A percentile compares a stretch with the other conserved stretches of the same genome.
phyloP scores from a whole-genome alignment of 2,329 filamentous ascomycete genomes.

The Aspergillus pseudoterreus region DNA sequence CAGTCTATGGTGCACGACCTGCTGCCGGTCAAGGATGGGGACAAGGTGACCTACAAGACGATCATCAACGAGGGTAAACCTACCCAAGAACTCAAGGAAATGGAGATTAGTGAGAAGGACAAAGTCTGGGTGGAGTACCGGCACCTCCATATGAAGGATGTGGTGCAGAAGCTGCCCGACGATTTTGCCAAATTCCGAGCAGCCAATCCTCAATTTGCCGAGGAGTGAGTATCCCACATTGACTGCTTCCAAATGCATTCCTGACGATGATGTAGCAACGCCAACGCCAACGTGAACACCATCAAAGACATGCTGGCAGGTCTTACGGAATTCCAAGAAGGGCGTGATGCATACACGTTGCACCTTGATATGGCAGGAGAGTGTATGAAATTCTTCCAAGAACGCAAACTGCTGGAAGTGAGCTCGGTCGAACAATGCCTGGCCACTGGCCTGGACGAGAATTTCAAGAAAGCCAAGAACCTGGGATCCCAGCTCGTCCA shows the following conservation, averaged over 20 bases:
- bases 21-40: constrained; percentile 79
- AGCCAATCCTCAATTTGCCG: constrained; percentile 88
- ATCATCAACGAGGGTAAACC: constrained; percentile 68
- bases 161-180: constrained; percentile 85
- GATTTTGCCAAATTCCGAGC: constrained; percentile 91
- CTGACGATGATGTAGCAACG: constrained; percentile 45
- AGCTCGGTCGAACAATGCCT: constrained; percentile 86
- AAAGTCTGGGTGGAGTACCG: constrained; percentile 93
- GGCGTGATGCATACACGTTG: constrained; percentile 91
- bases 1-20: constrained; percentile 98
- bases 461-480: constrained; percentile 86
- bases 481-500: constrained; percentile 79
- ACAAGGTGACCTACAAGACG: constrained; percentile 83
- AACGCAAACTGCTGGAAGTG: constrained; percentile 78
- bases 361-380: constrained; percentile 96
- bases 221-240: constrained; percentile 46
- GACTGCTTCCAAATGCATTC: background rate
- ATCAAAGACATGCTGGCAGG: constrained; percentile 98
- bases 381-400: constrained; percentile 90
- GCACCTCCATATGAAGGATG: constrained; percentile 96
- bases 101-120: constrained; percentile 87
- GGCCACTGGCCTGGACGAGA: constrained; percentile 88
- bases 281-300: constrained; percentile 73
- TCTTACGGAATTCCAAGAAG: constrained; percentile 87
- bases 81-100: constrained; percentile 76